Conservation (phyloP, 805 yeast species). For the Candida hungchunana region DNA sequence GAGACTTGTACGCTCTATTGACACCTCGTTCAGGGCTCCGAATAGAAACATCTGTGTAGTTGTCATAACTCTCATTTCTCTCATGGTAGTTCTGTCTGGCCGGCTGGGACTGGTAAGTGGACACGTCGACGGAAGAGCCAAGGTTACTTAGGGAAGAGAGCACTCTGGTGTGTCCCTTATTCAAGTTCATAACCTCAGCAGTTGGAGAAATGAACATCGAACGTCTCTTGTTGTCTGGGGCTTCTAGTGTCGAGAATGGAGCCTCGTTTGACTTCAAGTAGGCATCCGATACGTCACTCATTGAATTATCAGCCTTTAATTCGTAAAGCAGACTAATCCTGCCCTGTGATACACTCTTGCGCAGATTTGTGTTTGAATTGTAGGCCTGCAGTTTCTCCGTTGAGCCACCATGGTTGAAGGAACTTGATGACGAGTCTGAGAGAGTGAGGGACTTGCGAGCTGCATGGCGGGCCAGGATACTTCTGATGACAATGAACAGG, state of each 20-base stretch:
- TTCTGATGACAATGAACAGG: constrained; percentile 47
- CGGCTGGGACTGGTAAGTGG: constrained; percentile 1
- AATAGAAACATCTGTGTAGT: constrained; percentile 12
- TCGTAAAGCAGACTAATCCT: constrained; percentile 22
- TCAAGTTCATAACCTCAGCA: constrained; percentile 58
- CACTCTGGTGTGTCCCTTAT: constrained; percentile 19
- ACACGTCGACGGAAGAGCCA: constrained; percentile 7
- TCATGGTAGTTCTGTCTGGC: constrained; percentile 13
- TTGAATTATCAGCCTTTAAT: constrained; percentile 9
- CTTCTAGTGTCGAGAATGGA: constrained; percentile 21
- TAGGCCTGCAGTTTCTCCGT: constrained; percentile 8
- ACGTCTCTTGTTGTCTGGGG: constrained; percentile 28
- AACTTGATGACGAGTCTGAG: constrained; percentile 18
- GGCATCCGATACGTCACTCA: constrained; percentile 15
- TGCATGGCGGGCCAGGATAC: constrained; percentile 44
- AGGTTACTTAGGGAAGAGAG: constrained; percentile 32
- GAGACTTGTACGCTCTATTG: constrained; percentile 15
- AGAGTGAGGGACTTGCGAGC: constrained; percentile 42
- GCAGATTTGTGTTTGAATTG: constrained; percentile 9
- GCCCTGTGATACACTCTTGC: constrained; percentile 14
- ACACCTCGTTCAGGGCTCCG: constrained; percentile 20
- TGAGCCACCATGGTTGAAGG: constrained; percentile 13
- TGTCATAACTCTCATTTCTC: constrained; percentile 15
- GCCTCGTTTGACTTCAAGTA: constrained; percentile 10
- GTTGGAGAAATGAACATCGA: constrained; percentile 76